phyloP scores from a whole-genome alignment of 352 stramenopile species.

The Halophytophthora batemanensis region DNA sequence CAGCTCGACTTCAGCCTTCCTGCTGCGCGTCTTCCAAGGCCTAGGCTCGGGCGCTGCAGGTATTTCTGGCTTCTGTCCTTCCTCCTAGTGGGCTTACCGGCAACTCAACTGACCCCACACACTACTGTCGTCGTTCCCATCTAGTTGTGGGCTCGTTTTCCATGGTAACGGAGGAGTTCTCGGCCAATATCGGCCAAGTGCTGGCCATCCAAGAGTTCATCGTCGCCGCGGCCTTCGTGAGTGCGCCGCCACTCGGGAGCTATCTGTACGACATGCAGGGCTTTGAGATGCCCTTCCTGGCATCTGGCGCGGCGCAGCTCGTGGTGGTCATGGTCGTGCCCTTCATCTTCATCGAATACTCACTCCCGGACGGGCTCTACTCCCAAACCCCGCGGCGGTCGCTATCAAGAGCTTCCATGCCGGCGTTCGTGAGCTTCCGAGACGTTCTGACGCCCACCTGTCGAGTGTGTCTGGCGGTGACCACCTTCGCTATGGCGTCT shows the following conservation, averaged over 20 bases:
- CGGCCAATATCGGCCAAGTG: conserved; percentile 42
- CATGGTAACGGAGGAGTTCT: conserved; percentile 69
- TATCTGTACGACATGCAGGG: conserved; percentile 51
- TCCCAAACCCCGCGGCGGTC: conserved; percentile 11
- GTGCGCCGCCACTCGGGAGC: conserved; percentile 53
- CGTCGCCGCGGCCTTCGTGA: conserved; percentile 64
- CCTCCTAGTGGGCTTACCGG: not conserved
- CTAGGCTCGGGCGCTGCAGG: conserved; percentile 50
- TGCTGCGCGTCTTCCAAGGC: conserved; percentile 56
- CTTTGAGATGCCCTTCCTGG: conserved; percentile 58
- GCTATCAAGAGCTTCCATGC: conserved; percentile 22
- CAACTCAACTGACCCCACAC: not conserved
- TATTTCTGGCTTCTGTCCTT: conserved; percentile 5
- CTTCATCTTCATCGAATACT: conserved; percentile 77
- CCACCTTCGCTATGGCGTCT: conserved; percentile 58
- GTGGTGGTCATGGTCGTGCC: conserved; percentile 59
- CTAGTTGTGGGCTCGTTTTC: conserved; percentile 62
- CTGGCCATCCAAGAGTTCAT: conserved; percentile 66
- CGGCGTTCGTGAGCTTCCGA: conserved; percentile 37
- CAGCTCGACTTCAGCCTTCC: conserved; percentile 33
- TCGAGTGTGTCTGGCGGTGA: conserved; percentile 41
- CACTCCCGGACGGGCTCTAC: conserved; percentile 60
- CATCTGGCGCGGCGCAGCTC: conserved; percentile 55
- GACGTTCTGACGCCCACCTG: conserved; percentile 61
- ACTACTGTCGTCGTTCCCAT: conserved; percentile 2